Base-by-base conservation (phyloP, 1,284 basidiomycete species). In the Rhodotorula sp. region DNA sequence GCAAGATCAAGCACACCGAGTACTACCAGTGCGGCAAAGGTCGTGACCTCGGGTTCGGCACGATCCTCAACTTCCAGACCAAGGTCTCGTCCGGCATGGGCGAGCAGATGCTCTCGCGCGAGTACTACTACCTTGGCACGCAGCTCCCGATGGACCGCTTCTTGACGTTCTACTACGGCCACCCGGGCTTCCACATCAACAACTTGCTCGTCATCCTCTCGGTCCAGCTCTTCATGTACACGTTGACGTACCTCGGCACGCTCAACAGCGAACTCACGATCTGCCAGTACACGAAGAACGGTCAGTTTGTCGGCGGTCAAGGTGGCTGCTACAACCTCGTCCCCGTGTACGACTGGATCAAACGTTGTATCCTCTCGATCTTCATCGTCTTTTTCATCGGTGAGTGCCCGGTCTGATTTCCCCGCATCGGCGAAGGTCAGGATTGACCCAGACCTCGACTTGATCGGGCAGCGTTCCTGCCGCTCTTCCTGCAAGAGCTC, bases 61-160 rank as follows among this genome's bases (percentile, higher is more conserved):
- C 95, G 44, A 99, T 99, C 80, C 83, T 99, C 77, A 99, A 99
- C 82, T 99, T 99, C 89, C 92, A 94, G 85, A 99, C 95, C 73
- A 99, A 99, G 87, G 94, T 99, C 75, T 95, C 96, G 46, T 98
- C 95, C 58, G 96, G 96, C 83, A 99, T 99, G 95, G 96, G 95
- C 66, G 96, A 99, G 82, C 95, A 99, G 82, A 95, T 98, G 92
- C 87, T 99, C 76, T 96, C 93, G 83, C 88, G 95, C 78, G 95
- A 99, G 83, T 98, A 99, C 83, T 99, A 99, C 83, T 99, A 99
- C 81, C 83, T 99, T 75, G 96, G 95, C 64, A 99, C 96, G n/a
- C 95, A 99, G 81, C 87, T 99, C 59, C 95, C 95, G 54, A 89
- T 97, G 80, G 96, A 99, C 81, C 89, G 96, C 64, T 99, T 99